Conservation (phyloP, 140 eudicot species). For the Stevia rebaudiana region DNA sequence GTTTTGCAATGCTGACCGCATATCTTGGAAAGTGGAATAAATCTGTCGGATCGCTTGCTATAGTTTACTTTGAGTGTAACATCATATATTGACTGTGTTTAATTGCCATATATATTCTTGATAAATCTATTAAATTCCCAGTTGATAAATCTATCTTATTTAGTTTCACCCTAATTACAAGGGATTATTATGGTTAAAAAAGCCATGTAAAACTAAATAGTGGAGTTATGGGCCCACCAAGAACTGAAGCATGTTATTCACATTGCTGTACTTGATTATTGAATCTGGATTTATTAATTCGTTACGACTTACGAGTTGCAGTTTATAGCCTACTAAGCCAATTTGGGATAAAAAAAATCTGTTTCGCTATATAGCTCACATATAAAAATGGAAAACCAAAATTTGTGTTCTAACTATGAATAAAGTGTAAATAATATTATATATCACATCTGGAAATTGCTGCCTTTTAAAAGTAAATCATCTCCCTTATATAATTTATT, state of each 20-base stretch:
- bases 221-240: neutral
- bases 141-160: too few species aligned
- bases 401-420: neutral
- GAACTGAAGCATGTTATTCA: neutral
- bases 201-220: neutral
- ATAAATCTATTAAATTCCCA: too few species aligned
- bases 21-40: neutral
- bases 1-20: constrained; percentile 2
- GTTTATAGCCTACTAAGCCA: constrained; percentile 3
- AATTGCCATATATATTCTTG: neutral
- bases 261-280: neutral
- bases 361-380: neutral
- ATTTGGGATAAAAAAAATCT: neutral
- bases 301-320: neutral
- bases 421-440: neutral
- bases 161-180: too few species aligned
- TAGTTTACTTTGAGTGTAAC: neutral
- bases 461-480: neutral
- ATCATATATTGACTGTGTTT: neutral
- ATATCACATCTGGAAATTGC: neutral
- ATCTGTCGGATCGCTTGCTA: neutral
- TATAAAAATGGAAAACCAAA: neutral
- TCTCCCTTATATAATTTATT: neutral
- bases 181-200: too few species aligned
- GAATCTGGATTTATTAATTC: neutral